Evolutionary conservation across 257 asterid genomes (phyloP).

Genomic region (Echium plantagineum): DNA sequence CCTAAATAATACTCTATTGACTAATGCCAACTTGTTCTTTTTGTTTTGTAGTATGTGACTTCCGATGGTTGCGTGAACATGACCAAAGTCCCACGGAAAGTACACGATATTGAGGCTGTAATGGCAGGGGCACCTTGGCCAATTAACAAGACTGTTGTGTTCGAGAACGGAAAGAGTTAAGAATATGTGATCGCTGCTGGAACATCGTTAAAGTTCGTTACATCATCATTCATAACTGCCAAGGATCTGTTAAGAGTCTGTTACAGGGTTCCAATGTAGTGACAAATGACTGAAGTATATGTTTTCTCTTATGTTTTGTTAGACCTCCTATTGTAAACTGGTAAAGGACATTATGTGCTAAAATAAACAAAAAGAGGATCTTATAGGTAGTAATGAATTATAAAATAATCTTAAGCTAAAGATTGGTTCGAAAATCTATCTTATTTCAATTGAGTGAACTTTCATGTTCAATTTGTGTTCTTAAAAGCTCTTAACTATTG

Average conservation of each 20-base stretch:
- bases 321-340: no score
- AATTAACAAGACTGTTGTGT: conserved; percentile 20
- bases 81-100: conserved; percentile 77
- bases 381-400: no score
- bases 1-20: background rate
- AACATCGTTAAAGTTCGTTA: background rate
- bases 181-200: background rate
- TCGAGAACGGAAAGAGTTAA: conserved; percentile 19
- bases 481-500: no score
- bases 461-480: no score
- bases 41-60: conserved; percentile 45
- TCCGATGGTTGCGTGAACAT: conserved; percentile 66
- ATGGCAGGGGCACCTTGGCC: conserved; percentile 95
- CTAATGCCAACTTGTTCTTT: background rate
- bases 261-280: background rate
- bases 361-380: no score
- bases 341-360: no score
- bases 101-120: conserved; percentile 79
- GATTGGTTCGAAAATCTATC: no score
- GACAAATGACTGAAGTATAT: background rate
- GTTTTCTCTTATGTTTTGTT: no score
- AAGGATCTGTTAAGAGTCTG: background rate
- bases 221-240: background rate
- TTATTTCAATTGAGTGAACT: no score
- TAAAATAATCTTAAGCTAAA: no score